Conservation (phyloP, 2,329 filamentous ascomycete species). For the Cytospora paraplurivora region DNA sequence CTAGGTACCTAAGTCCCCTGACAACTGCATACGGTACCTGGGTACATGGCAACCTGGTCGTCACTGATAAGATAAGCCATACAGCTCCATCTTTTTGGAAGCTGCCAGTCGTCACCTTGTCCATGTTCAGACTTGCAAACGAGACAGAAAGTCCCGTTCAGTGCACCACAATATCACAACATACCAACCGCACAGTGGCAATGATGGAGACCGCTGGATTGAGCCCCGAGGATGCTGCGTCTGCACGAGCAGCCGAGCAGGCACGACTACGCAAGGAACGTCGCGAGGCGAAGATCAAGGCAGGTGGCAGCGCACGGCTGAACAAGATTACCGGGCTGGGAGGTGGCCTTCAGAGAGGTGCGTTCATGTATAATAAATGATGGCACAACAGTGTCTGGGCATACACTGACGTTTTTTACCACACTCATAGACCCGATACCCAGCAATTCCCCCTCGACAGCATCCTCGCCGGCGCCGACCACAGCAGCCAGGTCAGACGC, state of each 20-base stretch:
- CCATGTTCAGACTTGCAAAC: conserved; percentile 8
- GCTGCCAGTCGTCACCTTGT: conserved; percentile 10
- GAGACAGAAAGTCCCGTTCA: conserved; percentile 20
- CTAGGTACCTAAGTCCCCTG: no score
- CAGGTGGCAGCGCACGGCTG: conserved; percentile 68
- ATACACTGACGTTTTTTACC: neutral
- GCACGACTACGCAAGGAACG: conserved; percentile 77
- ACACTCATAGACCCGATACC: conserved; percentile 17
- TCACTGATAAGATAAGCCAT: conserved; percentile 17
- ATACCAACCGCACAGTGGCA: neutral
- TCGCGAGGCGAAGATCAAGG: conserved; percentile 75
- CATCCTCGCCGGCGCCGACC: conserved; percentile 40
- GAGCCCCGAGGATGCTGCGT: conserved; percentile 47
- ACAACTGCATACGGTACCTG: no score
- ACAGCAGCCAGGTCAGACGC: conserved; percentile 39
- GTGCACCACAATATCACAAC: neutral
- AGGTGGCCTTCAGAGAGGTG: conserved; percentile 55
- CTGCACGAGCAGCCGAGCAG: conserved; percentile 61
- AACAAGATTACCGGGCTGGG: conserved; percentile 75
- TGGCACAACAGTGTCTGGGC: neutral
- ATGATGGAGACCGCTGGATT: conserved; percentile 47
- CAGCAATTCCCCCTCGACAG: conserved; percentile 32
- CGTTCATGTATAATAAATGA: conserved; percentile 20
- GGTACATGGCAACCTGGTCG: neutral
- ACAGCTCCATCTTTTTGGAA: neutral